Evolutionary conservation across 2,329 filamentous ascomycete genomes (phyloP).

Genomic region (Colletotrichum destructivum): DNA sequence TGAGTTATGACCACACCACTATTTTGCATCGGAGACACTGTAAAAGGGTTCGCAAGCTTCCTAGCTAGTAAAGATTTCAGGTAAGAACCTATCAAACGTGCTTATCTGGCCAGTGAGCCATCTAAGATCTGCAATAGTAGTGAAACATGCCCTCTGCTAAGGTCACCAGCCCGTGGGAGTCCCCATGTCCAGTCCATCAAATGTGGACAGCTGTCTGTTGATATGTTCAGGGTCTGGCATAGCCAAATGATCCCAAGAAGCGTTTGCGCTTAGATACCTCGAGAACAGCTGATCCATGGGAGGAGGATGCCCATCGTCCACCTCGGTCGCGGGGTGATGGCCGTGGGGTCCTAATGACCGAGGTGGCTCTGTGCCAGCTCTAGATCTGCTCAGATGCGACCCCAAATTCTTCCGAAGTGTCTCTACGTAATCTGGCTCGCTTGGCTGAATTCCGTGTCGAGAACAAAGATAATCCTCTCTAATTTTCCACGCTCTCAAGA

Average conservation of each 20-base stretch:
- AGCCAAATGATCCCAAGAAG: conserved; percentile 22
- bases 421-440: conserved; percentile 24
- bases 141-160: background rate
- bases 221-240: conserved; percentile 23
- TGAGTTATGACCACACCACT: too few species aligned
- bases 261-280: conserved; percentile 9
- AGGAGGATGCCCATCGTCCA: background rate
- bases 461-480: conserved; percentile 20
- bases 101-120: too few species aligned
- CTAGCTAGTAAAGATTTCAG: too few species aligned
- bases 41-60: too few species aligned
- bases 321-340: background rate
- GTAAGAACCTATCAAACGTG: too few species aligned
- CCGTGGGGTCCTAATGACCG: background rate
- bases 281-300: conserved; percentile 24
- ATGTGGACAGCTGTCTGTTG: conserved; percentile 11
- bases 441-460: conserved; percentile 15
- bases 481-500: conserved; percentile 20
- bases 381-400: conserved; percentile 1
- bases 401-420: conserved; percentile 10
- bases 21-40: too few species aligned
- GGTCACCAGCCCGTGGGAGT: conserved; percentile 19
- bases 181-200: conserved; percentile 26
- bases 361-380: background rate
- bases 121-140: too few species aligned